phyloP scores from a whole-genome alignment of 2,329 filamentous ascomycete species.

The Fusarium sp. region DNA sequence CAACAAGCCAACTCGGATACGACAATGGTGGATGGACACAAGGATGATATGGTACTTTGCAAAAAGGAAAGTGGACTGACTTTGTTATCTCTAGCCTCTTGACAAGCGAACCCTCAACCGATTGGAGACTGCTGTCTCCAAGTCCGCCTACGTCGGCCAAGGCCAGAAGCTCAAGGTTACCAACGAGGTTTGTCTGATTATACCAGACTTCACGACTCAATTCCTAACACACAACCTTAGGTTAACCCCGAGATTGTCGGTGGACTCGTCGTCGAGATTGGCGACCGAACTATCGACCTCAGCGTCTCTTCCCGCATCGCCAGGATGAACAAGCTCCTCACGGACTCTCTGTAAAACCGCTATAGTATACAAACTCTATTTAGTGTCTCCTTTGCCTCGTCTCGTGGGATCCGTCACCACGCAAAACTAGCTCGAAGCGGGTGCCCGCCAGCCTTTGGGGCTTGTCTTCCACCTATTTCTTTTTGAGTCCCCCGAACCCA shows the following conservation, averaged over 20 bases:
- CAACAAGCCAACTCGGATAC: background rate
- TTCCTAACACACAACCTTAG: constrained; percentile 57
- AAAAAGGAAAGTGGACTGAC: constrained; percentile 36
- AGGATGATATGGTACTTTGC: background rate
- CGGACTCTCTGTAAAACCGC: constrained; percentile 87
- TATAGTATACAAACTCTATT: constrained; percentile 44
- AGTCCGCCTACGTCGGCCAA: constrained; percentile 87
- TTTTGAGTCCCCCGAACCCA: constrained; percentile 30
- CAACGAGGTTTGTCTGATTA: constrained; percentile 74
- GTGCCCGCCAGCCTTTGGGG: constrained; percentile 32
- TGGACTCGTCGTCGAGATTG: constrained; percentile 94
- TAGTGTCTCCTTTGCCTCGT: constrained; percentile 45
- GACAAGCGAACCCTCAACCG: constrained; percentile 88
- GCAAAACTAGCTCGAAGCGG: constrained; percentile 14
- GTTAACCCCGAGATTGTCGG: constrained; percentile 96
- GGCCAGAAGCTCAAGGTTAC: constrained; percentile 99
- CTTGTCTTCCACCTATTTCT: constrained; percentile 31
- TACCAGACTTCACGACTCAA: background rate
- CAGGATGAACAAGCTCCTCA: constrained; percentile 99
- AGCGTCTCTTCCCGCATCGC: constrained; percentile 94
- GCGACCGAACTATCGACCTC: constrained; percentile 97
- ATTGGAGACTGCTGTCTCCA: constrained; percentile 87
- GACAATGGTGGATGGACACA: constrained; percentile 12
- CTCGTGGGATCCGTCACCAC: constrained; percentile 28
- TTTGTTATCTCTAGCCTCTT: constrained; percentile 70